Evolutionary conservation across 2,329 filamentous ascomycete genomes (phyloP).

Genomic region (Rosellinia necatrix): DNA sequence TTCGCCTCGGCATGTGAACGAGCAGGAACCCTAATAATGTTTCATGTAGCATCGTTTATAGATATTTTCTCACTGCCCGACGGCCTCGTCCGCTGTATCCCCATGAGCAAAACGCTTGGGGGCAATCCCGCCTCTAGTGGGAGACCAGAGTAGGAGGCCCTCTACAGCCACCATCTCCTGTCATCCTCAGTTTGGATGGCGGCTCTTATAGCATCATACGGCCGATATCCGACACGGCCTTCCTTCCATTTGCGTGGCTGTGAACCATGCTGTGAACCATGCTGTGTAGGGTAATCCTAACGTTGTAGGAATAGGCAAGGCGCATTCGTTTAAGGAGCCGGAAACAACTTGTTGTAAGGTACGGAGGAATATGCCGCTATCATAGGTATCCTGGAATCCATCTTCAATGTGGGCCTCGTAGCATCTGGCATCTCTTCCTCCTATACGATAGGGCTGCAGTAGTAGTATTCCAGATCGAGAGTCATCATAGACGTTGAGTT

Average conservation of each 20-base stretch:
- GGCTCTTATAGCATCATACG: conserved; percentile 5
- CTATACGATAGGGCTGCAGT: conserved; percentile 25
- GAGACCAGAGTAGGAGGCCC: background rate
- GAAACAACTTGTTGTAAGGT: background rate
- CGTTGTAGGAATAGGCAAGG: conserved; percentile 26
- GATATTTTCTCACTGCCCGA: background rate
- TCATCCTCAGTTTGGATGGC: conserved; percentile 1
- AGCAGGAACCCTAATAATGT: conserved; percentile 2
- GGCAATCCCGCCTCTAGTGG: background rate
- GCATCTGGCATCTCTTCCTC: background rate
- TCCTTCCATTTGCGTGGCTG: conserved; percentile 23
- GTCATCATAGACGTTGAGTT: conserved; percentile 4
- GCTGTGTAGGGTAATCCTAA: conserved; percentile 15
- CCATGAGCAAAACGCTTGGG: background rate
- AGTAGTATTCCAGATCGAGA: conserved; percentile 8
- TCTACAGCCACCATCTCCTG: conserved; percentile 13
- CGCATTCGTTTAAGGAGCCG: conserved; percentile 13
- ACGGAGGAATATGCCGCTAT: conserved; percentile 16
- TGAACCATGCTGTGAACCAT: conserved; percentile 28
- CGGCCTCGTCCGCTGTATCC: conserved; percentile 2
- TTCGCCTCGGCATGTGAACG: conserved; percentile 15
- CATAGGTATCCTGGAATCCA: conserved; percentile 1
- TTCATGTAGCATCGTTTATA: conserved; percentile 16
- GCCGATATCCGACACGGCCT: background rate
- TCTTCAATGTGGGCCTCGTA: conserved; percentile 16